Evolutionary conservation across 768 basidiomycete species (phyloP).

Genomic region (Boletus sp.): DNA sequence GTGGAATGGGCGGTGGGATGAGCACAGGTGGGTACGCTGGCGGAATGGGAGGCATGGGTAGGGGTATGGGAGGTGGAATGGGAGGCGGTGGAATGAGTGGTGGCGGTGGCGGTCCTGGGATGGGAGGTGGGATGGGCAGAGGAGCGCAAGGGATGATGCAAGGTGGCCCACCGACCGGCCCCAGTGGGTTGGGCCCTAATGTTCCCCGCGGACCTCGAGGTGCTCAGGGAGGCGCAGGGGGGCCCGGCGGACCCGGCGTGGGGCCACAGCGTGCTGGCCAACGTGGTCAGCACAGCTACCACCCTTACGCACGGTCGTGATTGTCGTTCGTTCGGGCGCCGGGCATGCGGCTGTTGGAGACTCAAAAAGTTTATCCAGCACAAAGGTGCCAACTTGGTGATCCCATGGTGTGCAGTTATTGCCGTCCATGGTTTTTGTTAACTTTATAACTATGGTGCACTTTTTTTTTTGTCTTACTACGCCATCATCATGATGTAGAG

Average conservation of each 20-base stretch:
- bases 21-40: constrained; percentile 34
- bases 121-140: constrained; percentile 40
- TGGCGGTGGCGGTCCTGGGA: constrained; percentile 37
- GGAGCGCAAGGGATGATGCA: constrained; percentile 40
- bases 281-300: constrained; percentile 77
- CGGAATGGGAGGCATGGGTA: constrained; percentile 37
- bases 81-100: constrained; percentile 34
- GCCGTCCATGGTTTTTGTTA: constrained; percentile 11
- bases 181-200: constrained; percentile 50
- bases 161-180: constrained; percentile 32
- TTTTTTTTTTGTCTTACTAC: not conserved
- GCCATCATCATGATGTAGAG: constrained; percentile 5
- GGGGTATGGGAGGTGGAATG: constrained; percentile 37
- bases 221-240: constrained; percentile 50
- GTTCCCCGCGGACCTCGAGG: constrained; percentile 66
- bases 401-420: constrained; percentile 5
- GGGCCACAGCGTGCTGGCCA: constrained; percentile 71
- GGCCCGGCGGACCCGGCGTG: constrained; percentile 50
- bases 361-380: constrained; percentile 17
- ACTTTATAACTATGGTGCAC: constrained; percentile 13
- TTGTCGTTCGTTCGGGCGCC: not conserved
- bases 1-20: constrained; percentile 29
- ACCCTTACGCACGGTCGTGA: constrained; percentile 72
- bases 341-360: not conserved
- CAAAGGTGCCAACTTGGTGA: not conserved